phyloP scores from a whole-genome alignment of 1,139 yeast genomes.

The Taiozyma sp. region DNA sequence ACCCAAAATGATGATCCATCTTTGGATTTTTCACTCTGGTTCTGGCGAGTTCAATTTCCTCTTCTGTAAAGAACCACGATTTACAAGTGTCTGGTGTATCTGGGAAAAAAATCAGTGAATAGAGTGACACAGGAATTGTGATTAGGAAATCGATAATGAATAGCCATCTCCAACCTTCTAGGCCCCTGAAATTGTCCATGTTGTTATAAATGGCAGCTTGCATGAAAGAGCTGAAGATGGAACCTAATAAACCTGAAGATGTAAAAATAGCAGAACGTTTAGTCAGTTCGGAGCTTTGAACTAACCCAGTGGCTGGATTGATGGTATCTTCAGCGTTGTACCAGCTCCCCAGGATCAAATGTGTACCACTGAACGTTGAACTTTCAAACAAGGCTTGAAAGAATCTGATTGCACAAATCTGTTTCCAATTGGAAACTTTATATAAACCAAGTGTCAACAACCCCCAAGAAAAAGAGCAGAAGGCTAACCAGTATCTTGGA shows the following conservation, averaged over 20 bases:
- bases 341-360: constrained; percentile 49
- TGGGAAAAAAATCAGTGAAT: constrained; percentile 53
- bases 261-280: constrained; percentile 49
- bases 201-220: constrained; percentile 53
- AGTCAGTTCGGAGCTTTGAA: constrained; percentile 34
- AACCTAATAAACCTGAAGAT: constrained; percentile 47
- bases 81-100: constrained; percentile 53
- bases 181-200: constrained; percentile 43
- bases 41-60: constrained; percentile 36
- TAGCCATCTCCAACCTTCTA: constrained; percentile 66
- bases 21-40: constrained; percentile 33
- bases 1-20: constrained; percentile 37
- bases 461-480: constrained; percentile 54
- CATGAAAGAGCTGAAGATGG: constrained; percentile 51
- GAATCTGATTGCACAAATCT: constrained; percentile 47
- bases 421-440: constrained; percentile 38
- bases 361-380: constrained; percentile 50
- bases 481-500: constrained; percentile 51
- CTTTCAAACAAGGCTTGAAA: constrained; percentile 53
- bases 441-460: constrained; percentile 47
- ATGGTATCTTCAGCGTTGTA: constrained; percentile 32
- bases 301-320: constrained; percentile 19
- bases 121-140: constrained; percentile 48
- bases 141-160: constrained; percentile 58
- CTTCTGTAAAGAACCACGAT: constrained; percentile 30